Evolutionary conservation across 2,329 filamentous ascomycete species (phyloP), one percentile per base, ranked within the genome.

Genomic region (Penicillium sp.): DNA sequence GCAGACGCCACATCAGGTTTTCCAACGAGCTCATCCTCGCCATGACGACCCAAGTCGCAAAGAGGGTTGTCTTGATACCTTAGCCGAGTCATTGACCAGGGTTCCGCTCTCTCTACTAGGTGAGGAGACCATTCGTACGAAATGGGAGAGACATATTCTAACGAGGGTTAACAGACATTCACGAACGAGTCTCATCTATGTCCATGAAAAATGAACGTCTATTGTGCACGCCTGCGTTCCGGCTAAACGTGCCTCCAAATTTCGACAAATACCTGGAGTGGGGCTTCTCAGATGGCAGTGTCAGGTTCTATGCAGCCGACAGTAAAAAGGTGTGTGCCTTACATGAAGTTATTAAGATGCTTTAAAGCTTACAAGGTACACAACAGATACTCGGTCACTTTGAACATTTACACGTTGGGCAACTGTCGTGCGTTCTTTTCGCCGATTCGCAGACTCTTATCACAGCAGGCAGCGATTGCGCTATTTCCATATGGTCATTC

Each of bases 1-100:
- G 0, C 94, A 99, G 71, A 99, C 95, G 1, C 94, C 95, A 1
- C 89, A 95, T 64, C 95, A 99, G 70, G 88, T 97, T 16, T 99
- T 97, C 70, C 83, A 85, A 46, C 87, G 88, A 58, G 81, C 88
- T 12, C 94, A 99, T 71, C 86, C 89, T 3, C 76, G 83, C n/a
- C 83, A 88, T 14, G 91, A 96, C 62, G 82, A 89, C 56, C 74
- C 81, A 4, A 78, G 83, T 21, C 83, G 85, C 55, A 85, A 84
- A 5, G 77, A 82, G 3, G 84, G 83, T 56, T 83, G 90, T 56
- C 78, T 99, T 0, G 93, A 99, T 70, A 88, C 84, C 0, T 83
- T 87, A 0, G 86, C 90, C 0, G 87, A 90, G 62, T 86, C 85
- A 4, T 77, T 99, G 21, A 89, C 86, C 2, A 86, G 88, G 52